Base-by-base conservation (phyloP, 163 green algal species). In the Coccomyxa subellipsoidea region DNA sequence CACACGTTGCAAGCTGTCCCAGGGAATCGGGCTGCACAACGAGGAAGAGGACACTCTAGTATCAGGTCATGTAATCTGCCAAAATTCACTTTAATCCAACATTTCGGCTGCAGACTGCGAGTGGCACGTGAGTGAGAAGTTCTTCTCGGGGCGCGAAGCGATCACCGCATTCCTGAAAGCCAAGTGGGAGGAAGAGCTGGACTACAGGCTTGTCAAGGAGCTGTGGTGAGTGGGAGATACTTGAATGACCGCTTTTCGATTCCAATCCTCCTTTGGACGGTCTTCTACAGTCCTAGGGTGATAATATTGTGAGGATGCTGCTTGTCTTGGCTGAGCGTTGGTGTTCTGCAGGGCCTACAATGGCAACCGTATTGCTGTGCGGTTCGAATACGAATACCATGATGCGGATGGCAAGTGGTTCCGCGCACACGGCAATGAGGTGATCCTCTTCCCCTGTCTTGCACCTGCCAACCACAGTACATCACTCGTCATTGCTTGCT, bases 141-240 rank as follows among this genome's bases (percentile, higher is more conserved):
- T 93, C 59, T 81, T 93, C 31, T 79, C 75, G 34, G 89, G 89
- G 8, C 78, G 88, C 4, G 82, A 91, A 38, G 84, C 73, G 36
- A 89, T 89, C 36, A 72, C 80, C 40, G 82, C 87, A 37, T 90
- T 93, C 69, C 83, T 93, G 34, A 81, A 29, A 10, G 53, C 77
- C 34, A 93, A 93, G 83, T 93, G 89, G 89, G 37, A 88, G 69
- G 78, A 81, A 8, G 89, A 93, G 81, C 80, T 81, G 53, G 86
- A 87, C 79, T 91, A 91, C 83, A 77, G 76, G 40, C 82, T 90
- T 3, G 80, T 80, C 75, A 90, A 91, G 59, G 36, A 85, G 59
- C 81, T 90, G 7, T 91, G 80, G 79, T 89, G 86, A 73, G 66
- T 3, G 21, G 4, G 0, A 59, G 15, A 27, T 59, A n/a, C n/a